A percentile compares a stretch with the other conserved stretches of the same genome.
Conservation (phyloP, 2,329 filamentous ascomycete species). For the Macrophomina tecta region DNA sequence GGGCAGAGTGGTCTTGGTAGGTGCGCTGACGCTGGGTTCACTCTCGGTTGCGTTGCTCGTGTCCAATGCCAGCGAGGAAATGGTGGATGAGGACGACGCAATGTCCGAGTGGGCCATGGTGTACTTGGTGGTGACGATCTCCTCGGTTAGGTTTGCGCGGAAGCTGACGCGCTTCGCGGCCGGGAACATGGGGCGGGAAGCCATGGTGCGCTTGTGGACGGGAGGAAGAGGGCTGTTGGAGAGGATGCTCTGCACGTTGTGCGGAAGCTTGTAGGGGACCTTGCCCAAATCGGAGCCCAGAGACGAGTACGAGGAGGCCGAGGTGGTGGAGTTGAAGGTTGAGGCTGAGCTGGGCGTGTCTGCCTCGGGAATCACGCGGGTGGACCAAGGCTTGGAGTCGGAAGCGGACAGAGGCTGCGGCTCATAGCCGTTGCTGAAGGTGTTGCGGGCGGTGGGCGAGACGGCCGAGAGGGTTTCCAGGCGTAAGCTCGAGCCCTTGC, state of each 20-base stretch:
- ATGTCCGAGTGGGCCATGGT: slow-evolving; percentile 63
- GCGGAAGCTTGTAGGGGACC: slow-evolving; percentile 54
- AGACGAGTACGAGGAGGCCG: slow-evolving; percentile 34
- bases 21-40: neutral
- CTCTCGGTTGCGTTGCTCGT: slow-evolving; percentile 28
- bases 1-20: neutral
- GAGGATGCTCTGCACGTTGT: slow-evolving; percentile 54
- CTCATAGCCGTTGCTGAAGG: slow-evolving; percentile 66
- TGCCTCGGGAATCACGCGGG: slow-evolving; percentile 28
- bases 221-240: slow-evolving; percentile 51
- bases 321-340: slow-evolving; percentile 45
- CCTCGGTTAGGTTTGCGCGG: slow-evolving; percentile 61
- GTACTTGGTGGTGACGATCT: slow-evolving; percentile 63
- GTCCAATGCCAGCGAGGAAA: slow-evolving; percentile 40
- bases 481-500: slow-evolving; percentile 59
- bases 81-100: slow-evolving; percentile 46
- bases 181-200: slow-evolving; percentile 57
- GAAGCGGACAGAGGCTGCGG: slow-evolving; percentile 25
- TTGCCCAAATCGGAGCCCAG: slow-evolving; percentile 42
- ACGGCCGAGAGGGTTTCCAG: slow-evolving; percentile 61
- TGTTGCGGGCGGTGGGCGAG: slow-evolving; percentile 67
- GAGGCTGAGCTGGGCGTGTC: slow-evolving; percentile 47
- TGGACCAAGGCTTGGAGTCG: slow-evolving; percentile 42
- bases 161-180: slow-evolving; percentile 65
- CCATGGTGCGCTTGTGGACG: slow-evolving; percentile 45